Percentiles rank a stretch among this genome's conserved stretches.
phyloP scores from a whole-genome alignment of 2,329 filamentous ascomycete species.

The Fusarium xylarioides region DNA sequence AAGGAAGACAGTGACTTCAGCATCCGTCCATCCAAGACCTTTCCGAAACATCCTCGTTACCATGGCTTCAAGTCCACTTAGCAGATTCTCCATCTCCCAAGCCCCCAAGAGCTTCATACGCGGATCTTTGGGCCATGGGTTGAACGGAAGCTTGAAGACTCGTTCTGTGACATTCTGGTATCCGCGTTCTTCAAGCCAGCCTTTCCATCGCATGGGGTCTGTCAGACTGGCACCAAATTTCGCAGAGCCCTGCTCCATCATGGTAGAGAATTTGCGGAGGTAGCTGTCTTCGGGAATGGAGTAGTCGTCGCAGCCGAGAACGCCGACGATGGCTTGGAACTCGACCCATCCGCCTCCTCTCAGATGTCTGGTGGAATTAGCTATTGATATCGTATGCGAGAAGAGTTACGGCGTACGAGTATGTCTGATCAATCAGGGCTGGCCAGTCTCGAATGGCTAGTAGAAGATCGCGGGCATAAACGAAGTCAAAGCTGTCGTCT shows the following conservation, averaged over 20 bases:
- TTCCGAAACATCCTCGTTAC: constrained; percentile 47
- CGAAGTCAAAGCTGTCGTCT: constrained; percentile 47
- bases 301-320: constrained; percentile 36
- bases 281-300: constrained; percentile 37
- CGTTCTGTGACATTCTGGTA: constrained; percentile 60
- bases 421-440: constrained; percentile 47
- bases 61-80: constrained; percentile 42
- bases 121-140: constrained; percentile 59
- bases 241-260: constrained; percentile 42
- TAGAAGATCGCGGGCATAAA: constrained; percentile 46
- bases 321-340: constrained; percentile 36
- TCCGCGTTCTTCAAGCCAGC: constrained; percentile 57
- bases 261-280: constrained; percentile 37
- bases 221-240: constrained; percentile 44
- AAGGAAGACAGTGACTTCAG: constrained; percentile 34
- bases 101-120: constrained; percentile 59
- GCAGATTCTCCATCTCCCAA: constrained; percentile 40
- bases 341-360: constrained; percentile 32
- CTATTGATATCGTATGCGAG: rapidly evolving
- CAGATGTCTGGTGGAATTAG: constrained; percentile 20
- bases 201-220: constrained; percentile 41
- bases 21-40: constrained; percentile 35
- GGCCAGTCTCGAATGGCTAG: constrained; percentile 46
- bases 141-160: constrained; percentile 57
- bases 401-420: constrained; percentile 34